phyloP scores from a whole-genome alignment of 108 stramenopile species.

The Cyclostephanos tholiformis region DNA sequence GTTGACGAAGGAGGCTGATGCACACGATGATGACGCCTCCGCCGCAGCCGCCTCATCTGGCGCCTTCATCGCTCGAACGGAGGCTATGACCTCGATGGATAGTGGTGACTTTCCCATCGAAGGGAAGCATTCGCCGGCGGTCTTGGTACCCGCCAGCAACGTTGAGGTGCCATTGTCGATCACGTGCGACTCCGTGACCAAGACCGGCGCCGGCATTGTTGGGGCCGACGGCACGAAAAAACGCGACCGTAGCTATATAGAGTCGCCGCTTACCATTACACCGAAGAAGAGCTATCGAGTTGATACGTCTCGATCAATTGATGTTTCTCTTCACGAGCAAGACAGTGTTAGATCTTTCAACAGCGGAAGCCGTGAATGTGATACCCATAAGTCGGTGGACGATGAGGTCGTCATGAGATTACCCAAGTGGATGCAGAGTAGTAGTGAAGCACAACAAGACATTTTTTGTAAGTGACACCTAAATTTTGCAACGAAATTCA shows the following conservation, averaged over 20 bases:
- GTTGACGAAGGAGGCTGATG: neutral
- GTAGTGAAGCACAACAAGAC: neutral
- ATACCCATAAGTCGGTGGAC: neutral
- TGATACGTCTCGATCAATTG: neutral
- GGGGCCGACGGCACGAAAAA: neutral
- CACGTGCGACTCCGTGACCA: conserved; percentile 8
- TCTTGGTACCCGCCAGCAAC: neutral
- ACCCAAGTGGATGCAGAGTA: neutral
- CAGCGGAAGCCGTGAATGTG: conserved; percentile 7
- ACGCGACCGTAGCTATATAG: neutral
- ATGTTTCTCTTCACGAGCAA: neutral
- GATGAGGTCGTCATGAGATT: neutral
- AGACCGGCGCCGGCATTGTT: neutral
- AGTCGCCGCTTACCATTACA: neutral
- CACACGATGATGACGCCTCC: neutral
- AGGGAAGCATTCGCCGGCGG: neutral
- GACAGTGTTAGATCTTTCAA: neutral
- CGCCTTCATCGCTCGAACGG: neutral
- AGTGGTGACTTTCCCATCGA: neutral
- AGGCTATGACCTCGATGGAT: neutral
- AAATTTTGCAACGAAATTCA: neutral
- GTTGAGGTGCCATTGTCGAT: conserved; percentile 8
- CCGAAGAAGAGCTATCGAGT: conserved; percentile 2
- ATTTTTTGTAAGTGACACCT: conserved; percentile 9
- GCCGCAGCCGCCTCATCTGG: neutral